Base-by-base conservation (phyloP, 208 protist genomes). In the Novymonas esmeraldas region DNA sequence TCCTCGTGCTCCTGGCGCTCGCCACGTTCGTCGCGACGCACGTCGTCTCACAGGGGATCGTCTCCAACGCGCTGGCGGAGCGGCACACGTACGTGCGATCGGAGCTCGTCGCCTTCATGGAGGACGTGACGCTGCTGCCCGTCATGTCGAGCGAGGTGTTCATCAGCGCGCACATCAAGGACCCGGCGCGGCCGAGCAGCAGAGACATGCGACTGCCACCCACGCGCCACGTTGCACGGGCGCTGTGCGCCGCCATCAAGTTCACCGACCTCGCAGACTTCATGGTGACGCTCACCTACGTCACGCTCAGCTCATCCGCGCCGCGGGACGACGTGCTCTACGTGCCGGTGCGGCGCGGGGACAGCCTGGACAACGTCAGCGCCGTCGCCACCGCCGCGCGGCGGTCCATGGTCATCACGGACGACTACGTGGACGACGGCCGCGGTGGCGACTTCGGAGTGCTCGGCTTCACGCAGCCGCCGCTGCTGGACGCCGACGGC, bases 81-180 rank as follows among this genome's bases (percentile, higher is more conserved):
- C 29, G 52, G 16, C 55, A 76, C 70, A 60, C 46, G 2, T 59
- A 66, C 58, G 31, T 61, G 48, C 42, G 31, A 38, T 16, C 34
- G 4, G 57, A 70, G 29, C 46, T 76, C 29, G 38, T 62, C 20
- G 48, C 63, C 11, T 70, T 60, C 29, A 65, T 66, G 45, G 70
- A 70, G 39, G 29, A 76, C 9, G 56, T 66, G 20, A 59, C 56
- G 16, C 38, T 61, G 49, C 38, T 65, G 45, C 57, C 62, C 9
- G 51, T 55, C 0, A 50, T 67, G 60, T n/a, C 59, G 2, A 33
- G 52, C 16, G 52, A 67, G 33, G 50, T 56, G 3, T 11, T 63
- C n/a, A 67, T 50, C 28, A 20, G 51, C 24, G 36, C 24, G 28
- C 61, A 9, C n/a, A 48, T 11, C 7, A 60, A 28, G 26, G 36